Evolutionary conservation across 768 basidiomycete genomes (phyloP), one percentile per base, ranked within the genome.

Genomic region (Boletus barrowsii): DNA sequence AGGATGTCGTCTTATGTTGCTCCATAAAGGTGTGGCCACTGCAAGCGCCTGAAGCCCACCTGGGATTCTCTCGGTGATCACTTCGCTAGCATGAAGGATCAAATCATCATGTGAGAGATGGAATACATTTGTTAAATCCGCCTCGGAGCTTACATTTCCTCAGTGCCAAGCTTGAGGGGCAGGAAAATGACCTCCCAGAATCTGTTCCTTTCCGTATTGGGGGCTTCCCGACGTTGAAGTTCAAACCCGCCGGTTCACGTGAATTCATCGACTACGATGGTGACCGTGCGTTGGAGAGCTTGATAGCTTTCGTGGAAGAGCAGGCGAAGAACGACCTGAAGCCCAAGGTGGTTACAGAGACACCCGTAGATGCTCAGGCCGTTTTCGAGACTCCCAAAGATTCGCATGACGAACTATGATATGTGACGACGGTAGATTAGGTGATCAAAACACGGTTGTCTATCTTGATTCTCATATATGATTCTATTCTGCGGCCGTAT

Each of bases 141-240:
- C 17, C 39, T 17, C 37, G 51, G 52, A 44, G 18, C 53, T 58
- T 50, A 66, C 51, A 55, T 42, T 33, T 49, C 33, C 49, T 5
- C 54, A 93, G 90, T 70, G 95, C 93, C 65, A 98, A 98, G 76
- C 86, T 98, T 77, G 97, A 99, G 61, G 92, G 93, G 2, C 87
- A 87, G 55, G 94, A 97, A 73, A 99, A 99, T 70, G 97, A 99
- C 70, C 80, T 99, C 15, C 96, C 97, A 44, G 78, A 86, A 18
- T 82, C 82, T n/a, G 83, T 87, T 55, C 83, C 87, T 32, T 98
- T 99, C 91, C 83, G 86, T 49, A 74, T 98, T 55, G 65, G 77
- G 51, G 91, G 93, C 39, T 94, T 93, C 88, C 96, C 97, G 9
- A 98, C 97, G 6, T 69, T 98, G 67, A 98, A 98, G 71, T 96